Evolutionary conservation across 2,329 filamentous ascomycete genomes (phyloP), one percentile per base, ranked within the genome.

Genomic region (Cyphellophora europaea): DNA sequence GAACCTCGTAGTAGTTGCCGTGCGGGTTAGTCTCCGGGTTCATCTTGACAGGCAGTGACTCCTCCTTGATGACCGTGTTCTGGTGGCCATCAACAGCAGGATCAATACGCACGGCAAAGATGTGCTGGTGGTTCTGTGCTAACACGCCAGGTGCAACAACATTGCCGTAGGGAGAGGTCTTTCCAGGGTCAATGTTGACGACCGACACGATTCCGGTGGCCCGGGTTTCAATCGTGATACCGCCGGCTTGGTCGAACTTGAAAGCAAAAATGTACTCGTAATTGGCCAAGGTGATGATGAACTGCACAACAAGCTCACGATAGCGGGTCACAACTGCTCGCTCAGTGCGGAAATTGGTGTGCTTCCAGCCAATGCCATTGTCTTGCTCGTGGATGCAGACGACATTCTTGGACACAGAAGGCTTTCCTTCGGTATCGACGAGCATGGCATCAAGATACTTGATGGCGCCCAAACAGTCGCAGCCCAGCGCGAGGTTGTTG

Each of bases 331-430:
- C 73, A 2, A 76, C 73, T 0, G 75, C 74, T 2, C 73, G 66
- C 19, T 66, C 64, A 1, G 75, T 81, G 4, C 77, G 64, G 61
- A 72, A 79, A 57, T 82, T 81, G 11, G 76, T 79, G 54, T 82
- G 78, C 49, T 82, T 82, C 76, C 76, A 81, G 5, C 69, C 66
- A 27, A 82, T 78, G 5, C 79, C 79, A 34, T 73, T 71, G 44
- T 83, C 78, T 49, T 80, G 73, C 52, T 82, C 78, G 49, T 82
- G 78, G 4, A 82, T 57, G 49, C 78, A 82, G 36, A 82, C 62
- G 6, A 77, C 75, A 41, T 81, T 81, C 14, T 66, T 67, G 17
- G 66, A 65, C 2, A 63, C 48, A 3, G 62, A 67, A 11, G 1
- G 74, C 32, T 67, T 63, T 3, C 78, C 79, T 30, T 72, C 58